Evolutionary conservation across 805 yeast genomes (phyloP).

Genomic region (Isabelozyma rhagii): DNA sequence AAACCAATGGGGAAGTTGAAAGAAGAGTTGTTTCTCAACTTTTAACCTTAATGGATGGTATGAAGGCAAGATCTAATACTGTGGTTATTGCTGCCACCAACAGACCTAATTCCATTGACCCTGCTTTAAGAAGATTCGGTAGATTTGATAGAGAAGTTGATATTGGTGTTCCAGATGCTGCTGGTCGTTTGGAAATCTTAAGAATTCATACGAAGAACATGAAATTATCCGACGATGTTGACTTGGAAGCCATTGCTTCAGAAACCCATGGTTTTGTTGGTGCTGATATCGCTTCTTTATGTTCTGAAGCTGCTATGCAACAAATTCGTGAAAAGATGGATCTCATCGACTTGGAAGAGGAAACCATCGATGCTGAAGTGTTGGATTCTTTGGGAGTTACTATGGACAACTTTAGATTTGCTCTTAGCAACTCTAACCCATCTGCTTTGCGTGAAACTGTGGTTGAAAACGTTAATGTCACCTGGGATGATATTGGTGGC

Average conservation of each 20-base stretch:
- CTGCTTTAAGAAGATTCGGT: slow-evolving; percentile 82
- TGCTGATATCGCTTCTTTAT: slow-evolving; percentile 95
- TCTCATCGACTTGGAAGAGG: slow-evolving; percentile 91
- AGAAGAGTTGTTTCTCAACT: slow-evolving; percentile 98
- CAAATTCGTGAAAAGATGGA: slow-evolving; percentile 99
- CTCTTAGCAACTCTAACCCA: slow-evolving; percentile 96
- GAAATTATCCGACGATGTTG: slow-evolving; percentile 94
- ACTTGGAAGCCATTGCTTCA: slow-evolving; percentile 89
- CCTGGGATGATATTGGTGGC: slow-evolving; percentile 99
- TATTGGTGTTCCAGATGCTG: slow-evolving; percentile 94
- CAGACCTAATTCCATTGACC: slow-evolving; percentile 83
- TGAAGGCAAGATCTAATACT: slow-evolving; percentile 98
- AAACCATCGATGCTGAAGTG: slow-evolving; percentile 95
- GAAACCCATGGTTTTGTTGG: slow-evolving; percentile 99
- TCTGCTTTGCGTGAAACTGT: slow-evolving; percentile 99
- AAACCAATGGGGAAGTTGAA: slow-evolving; percentile 99
- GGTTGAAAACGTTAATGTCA: slow-evolving; percentile 96
- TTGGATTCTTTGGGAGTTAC: slow-evolving; percentile 96
- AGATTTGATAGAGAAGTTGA: slow-evolving; percentile 86
- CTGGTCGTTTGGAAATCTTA: slow-evolving; percentile 94
- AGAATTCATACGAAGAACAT: slow-evolving; percentile 98
- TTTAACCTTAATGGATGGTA: slow-evolving; percentile 98
- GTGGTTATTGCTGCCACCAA: slow-evolving; percentile 98
- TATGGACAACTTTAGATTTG: slow-evolving; percentile 98
- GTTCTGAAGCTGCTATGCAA: slow-evolving; percentile 99